Percentiles rank a stretch among this genome's conserved stretches.
phyloP scores from a whole-genome alignment of 257 asterid species.

The Petrea volubilis region DNA sequence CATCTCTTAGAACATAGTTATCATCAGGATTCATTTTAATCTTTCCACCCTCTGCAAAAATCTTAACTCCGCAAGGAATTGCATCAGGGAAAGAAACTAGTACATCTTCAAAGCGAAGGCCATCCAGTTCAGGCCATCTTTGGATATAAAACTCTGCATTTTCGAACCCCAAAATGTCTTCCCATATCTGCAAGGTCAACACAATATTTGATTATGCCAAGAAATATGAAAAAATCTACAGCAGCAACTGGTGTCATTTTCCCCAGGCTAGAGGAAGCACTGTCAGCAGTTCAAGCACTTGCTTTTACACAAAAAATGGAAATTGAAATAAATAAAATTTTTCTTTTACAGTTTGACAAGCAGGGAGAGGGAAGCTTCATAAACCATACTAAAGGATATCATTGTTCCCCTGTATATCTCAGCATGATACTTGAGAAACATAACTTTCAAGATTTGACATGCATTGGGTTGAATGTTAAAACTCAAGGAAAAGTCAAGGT shows the following conservation, averaged over 20 bases:
- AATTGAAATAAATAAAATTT: not conserved
- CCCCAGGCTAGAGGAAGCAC: not conserved
- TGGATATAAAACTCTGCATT: slow-evolving; percentile 94
- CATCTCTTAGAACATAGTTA: slow-evolving; percentile 75
- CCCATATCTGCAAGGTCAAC: slow-evolving; percentile 80
- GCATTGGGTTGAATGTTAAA: not conserved
- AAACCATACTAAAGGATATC: not conserved
- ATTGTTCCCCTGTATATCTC: not conserved
- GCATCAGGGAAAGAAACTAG: slow-evolving; percentile 89
- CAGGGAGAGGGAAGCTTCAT: not conserved
- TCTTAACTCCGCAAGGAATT: slow-evolving; percentile 92
- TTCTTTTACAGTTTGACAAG: not conserved
- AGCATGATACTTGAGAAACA: not conserved
- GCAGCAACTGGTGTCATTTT: not conserved
- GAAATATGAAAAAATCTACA: slow-evolving; percentile 7
- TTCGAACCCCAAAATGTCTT: slow-evolving; percentile 95
- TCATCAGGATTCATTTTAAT: slow-evolving; percentile 90
- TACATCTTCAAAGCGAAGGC: slow-evolving; percentile 70
- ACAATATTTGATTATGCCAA: not conserved
- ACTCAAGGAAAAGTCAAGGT: not conserved
- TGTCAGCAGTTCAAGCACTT: slow-evolving; percentile 1
- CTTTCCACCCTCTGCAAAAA: slow-evolving; percentile 79
- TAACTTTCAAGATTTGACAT: not conserved
- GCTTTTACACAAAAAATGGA: not conserved
- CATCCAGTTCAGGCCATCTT: slow-evolving; percentile 90